Evolutionary conservation across 2,329 filamentous ascomycete genomes (phyloP).

Genomic region (Ceratocystis ficicola): DNA sequence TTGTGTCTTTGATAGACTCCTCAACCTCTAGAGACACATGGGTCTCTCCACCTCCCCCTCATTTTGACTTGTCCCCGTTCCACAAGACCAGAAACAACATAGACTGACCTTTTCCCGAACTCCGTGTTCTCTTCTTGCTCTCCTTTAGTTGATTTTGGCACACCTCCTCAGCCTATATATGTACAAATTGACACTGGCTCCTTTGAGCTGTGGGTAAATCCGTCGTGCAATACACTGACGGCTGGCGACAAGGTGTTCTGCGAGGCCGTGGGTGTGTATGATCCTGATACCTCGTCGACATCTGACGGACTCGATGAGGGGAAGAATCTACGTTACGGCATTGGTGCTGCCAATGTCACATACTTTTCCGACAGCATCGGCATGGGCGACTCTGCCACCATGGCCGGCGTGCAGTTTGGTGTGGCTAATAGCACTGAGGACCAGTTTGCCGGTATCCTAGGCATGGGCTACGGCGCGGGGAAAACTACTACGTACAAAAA

Average conservation of each 20-base stretch:
- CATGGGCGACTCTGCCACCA: slow-evolving; percentile 33
- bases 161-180: slow-evolving; percentile 40
- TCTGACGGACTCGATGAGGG: slow-evolving; percentile 28
- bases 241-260: slow-evolving; percentile 36
- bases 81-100: slow-evolving; percentile 15
- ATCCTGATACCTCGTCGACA: slow-evolving; percentile 34
- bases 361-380: slow-evolving; percentile 38
- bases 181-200: slow-evolving; percentile 49
- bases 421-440: slow-evolving; percentile 43
- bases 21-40: background rate
- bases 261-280: slow-evolving; percentile 35
- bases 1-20: background rate
- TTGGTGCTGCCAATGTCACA: slow-evolving; percentile 39
- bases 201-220: slow-evolving; percentile 52
- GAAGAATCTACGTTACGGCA: slow-evolving; percentile 39
- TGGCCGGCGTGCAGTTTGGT: slow-evolving; percentile 50
- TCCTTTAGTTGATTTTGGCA: slow-evolving; percentile 38
- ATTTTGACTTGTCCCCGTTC: background rate
- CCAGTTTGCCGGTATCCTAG: slow-evolving; percentile 51
- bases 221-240: slow-evolving; percentile 39
- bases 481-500: slow-evolving; percentile 39
- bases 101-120: slow-evolving; percentile 19
- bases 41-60: background rate
- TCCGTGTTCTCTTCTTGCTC: slow-evolving; percentile 8
- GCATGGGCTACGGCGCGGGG: slow-evolving; percentile 54